These are phyloP conservation scores for Moesziomyces antarcticus DNA, from an alignment of 1,284 basidiomycete species.

Conservation along the genomic window DNA sequence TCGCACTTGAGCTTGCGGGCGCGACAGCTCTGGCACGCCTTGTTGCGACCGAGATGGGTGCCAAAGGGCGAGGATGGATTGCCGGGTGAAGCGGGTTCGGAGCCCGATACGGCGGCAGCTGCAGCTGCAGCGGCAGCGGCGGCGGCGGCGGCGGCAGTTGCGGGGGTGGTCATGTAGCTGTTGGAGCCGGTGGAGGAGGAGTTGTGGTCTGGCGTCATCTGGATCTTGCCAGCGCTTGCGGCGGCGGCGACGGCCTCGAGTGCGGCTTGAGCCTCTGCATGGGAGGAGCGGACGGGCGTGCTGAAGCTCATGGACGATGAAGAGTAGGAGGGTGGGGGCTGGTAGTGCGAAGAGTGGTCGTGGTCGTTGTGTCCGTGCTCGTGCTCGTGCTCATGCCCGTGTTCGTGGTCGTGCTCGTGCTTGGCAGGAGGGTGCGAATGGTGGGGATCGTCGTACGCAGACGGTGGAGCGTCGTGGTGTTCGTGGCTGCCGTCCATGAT, in stretches of 20 bases:
- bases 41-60: slow-evolving; percentile 57
- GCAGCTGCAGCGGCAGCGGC: slow-evolving; percentile 41
- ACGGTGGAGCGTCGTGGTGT: slow-evolving; percentile 16
- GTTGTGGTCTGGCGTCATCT: slow-evolving; percentile 35
- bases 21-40: slow-evolving; percentile 58
- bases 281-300: slow-evolving; percentile 38
- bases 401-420: slow-evolving; percentile 13
- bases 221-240: slow-evolving; percentile 42
- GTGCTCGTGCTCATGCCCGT: slow-evolving; percentile 8
- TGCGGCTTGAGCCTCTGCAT: slow-evolving; percentile 48
- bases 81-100: slow-evolving; percentile 17
- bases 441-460: slow-evolving; percentile 26
- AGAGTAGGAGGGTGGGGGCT: slow-evolving; percentile 23
- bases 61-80: slow-evolving; percentile 45
- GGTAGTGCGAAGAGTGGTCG: slow-evolving; percentile 23
- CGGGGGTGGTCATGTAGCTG: slow-evolving; percentile 32
- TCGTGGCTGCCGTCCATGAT: slow-evolving; percentile 19
- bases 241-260: slow-evolving; percentile 48
- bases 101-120: slow-evolving; percentile 11
- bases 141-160: slow-evolving; percentile 30
- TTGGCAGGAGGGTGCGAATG: slow-evolving; percentile 14
- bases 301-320: slow-evolving; percentile 29
- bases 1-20: slow-evolving; percentile 62
- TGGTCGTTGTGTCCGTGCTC: slow-evolving; percentile 20
- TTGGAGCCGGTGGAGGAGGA: slow-evolving; percentile 26